Evolutionary conservation across 2,329 filamentous ascomycete genomes (phyloP), one percentile per base, ranked within the genome.

Genomic region (Claviceps arundinis): DNA sequence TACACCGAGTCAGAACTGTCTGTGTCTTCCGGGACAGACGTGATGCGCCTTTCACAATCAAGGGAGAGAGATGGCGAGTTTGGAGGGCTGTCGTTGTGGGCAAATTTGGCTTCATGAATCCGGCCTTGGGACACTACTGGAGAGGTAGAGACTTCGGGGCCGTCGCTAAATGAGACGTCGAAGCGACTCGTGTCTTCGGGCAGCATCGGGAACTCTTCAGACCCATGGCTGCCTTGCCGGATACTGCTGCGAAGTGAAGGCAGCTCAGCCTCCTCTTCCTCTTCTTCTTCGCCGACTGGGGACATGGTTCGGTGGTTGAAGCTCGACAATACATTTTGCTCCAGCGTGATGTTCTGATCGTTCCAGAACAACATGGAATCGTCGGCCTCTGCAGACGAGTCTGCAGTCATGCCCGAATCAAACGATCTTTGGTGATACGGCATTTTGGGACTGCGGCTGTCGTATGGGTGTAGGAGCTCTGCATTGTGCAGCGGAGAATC

Each of bases 31-130:
- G 69, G 66, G 7, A 69, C 59, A 41, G 73, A 66, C 2, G 63
- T 59, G 41, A 75, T 65, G 13, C 1, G 55, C 38, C 62, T 58
- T 7, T 55, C 54, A 4, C 53, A 52, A 48, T 58, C 57, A 14
- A 42, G 50, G 13, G 53, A 56, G 44, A 63, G 51, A 0, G 72
- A 73, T 4, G 75, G 75, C 5, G 76, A 77, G 61, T 72, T 76
- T 2, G 74, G 71, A 4, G 72, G 72, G 54, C 73, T 76, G 17
- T 68, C 64, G 42, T 67, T 64, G 41, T 67, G 67, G 56, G 68
- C 51, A 64, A 72, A 60, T 22, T 61, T 55, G 13, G 64, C 57
- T 52, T 68, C 61, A 9, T 59, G 65, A 37, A 68, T 56, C 22
- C 64, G 64, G 30, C 52, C 56, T 40, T 55, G 60, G 37, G 59